phyloP scores from a whole-genome alignment of 257 asterid genomes.

The Solanum pimpinellifolium region DNA sequence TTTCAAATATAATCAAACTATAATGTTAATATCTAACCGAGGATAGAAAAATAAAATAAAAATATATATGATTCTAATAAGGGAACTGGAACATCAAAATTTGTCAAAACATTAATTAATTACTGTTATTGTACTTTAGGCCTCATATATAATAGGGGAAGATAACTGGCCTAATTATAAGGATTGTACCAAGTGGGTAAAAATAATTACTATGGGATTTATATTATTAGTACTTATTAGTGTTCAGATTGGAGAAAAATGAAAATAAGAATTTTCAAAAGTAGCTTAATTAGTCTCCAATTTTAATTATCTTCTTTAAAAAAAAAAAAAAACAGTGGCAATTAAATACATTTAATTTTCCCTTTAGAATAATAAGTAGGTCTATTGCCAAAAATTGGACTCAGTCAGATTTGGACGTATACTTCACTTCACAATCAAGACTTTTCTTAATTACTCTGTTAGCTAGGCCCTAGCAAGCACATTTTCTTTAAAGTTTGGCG shows the following conservation, averaged over 20 bases:
- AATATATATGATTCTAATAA: background rate
- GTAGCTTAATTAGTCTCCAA: background rate
- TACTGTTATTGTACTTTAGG: background rate
- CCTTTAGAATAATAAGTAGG: background rate
- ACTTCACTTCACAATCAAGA: background rate
- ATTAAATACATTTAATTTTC: background rate
- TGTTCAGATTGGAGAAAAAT: background rate
- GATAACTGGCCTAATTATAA: background rate
- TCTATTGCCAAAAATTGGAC: background rate
- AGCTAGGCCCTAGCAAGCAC: background rate
- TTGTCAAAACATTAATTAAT: background rate
- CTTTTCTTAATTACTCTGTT: background rate
- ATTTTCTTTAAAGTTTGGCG: background rate
- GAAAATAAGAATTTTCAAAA: background rate
- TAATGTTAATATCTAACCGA: fast-evolving
- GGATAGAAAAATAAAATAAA: no score
- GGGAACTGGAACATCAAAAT: background rate
- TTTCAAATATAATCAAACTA: background rate
- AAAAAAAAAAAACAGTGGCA: background rate
- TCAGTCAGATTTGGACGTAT: background rate
- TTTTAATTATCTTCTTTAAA: no score
- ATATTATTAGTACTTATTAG: background rate
- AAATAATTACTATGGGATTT: background rate
- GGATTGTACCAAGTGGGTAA: background rate
- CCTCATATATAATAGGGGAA: background rate